These are phyloP conservation scores for Tricholoma matsutake DNA, from an alignment of 768 basidiomycete species.

Conservation along the genomic window DNA sequence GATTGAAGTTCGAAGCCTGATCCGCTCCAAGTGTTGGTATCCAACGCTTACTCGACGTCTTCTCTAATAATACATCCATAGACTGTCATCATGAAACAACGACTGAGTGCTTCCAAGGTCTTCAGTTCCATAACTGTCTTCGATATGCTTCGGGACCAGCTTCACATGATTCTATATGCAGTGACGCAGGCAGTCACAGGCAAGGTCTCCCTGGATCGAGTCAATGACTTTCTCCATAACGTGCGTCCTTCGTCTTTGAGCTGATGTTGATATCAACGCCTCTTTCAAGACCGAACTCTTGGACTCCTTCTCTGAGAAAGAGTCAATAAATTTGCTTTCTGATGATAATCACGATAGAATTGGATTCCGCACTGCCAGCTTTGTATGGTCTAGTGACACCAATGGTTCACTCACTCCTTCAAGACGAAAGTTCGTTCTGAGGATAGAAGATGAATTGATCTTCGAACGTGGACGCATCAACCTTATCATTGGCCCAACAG, in stretches of 20 bases:
- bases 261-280: neutral
- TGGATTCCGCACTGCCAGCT: constrained; percentile 52
- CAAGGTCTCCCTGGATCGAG: constrained; percentile 64
- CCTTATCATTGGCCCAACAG: constrained; percentile 58
- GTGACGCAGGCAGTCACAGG: constrained; percentile 30
- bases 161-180: constrained; percentile 35
- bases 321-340: constrained; percentile 10
- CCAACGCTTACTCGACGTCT: neutral
- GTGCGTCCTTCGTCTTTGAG: constrained; percentile 17
- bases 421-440: constrained; percentile 46
- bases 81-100: constrained; percentile 40
- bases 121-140: constrained; percentile 61
- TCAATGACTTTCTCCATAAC: constrained; percentile 38
- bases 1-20: neutral
- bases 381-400: constrained; percentile 48
- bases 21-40: constrained; percentile 10
- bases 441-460: constrained; percentile 48
- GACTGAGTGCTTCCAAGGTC: constrained; percentile 41
- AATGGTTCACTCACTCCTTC: constrained; percentile 37
- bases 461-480: constrained; percentile 56
- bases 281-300: constrained; percentile 43
- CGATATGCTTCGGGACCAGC: constrained; percentile 52
- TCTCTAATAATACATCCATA: constrained; percentile 9
- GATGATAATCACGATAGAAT: constrained; percentile 25
- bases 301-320: constrained; percentile 34